Evolutionary conservation across 768 basidiomycete species (phyloP).

Genomic region (Ramaria sp.): DNA sequence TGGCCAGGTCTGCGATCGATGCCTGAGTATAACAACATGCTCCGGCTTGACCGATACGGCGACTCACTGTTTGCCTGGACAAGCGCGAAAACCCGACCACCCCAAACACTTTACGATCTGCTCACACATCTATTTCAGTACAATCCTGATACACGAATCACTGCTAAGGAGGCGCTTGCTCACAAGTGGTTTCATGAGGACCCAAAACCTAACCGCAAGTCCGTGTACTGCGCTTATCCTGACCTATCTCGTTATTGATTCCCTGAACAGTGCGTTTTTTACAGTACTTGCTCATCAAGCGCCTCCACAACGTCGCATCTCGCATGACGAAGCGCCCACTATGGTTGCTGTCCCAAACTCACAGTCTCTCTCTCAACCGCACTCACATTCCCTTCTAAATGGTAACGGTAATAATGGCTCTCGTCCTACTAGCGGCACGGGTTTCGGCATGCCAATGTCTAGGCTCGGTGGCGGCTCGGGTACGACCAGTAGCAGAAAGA

Average conservation of each 20-base stretch:
- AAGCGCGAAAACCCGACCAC: conserved; percentile 44
- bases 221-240: conserved; percentile 20
- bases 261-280: conserved; percentile 56
- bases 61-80: conserved; percentile 72
- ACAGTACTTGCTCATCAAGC: conserved; percentile 50
- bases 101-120: conserved; percentile 60
- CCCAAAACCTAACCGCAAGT: conserved; percentile 80
- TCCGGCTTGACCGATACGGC: conserved; percentile 60
- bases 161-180: conserved; percentile 66
- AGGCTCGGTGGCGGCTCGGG: conserved; percentile 4
- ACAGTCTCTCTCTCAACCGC: conserved; percentile 6
- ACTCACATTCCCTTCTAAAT: conserved; percentile 7
- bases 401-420: conserved; percentile 7
- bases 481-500: conserved; percentile 1
- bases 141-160: conserved; percentile 81
- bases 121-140: conserved; percentile 81
- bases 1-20: conserved; percentile 83
- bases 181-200: conserved; percentile 94
- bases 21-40: conserved; percentile 82
- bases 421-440: background rate
- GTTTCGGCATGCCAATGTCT: conserved; percentile 6
- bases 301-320: conserved; percentile 82
- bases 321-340: conserved; percentile 84
- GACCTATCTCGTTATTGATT: background rate
- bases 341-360: conserved; percentile 59